These are phyloP conservation scores for Fusarium sp. DNA, from an alignment of 2,329 filamentous ascomycete species.

Conservation along the genomic window DNA sequence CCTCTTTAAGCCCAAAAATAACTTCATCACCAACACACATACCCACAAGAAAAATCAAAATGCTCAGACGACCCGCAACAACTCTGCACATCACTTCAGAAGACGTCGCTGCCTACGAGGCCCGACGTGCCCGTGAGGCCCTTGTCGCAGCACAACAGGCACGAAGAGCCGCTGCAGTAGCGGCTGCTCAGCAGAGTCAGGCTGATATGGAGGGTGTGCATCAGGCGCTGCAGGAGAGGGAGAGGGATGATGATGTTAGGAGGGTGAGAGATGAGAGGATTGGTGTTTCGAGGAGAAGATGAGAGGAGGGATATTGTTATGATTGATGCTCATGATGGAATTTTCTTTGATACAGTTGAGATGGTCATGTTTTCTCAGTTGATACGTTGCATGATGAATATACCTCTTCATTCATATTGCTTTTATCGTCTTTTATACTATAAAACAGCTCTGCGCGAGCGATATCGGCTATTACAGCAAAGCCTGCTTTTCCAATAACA, in stretches of 20 bases:
- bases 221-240: conserved; percentile 42
- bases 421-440: conserved; percentile 24
- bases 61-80: conserved; percentile 77
- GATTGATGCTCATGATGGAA: background rate
- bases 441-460: conserved; percentile 35
- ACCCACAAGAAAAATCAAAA: conserved; percentile 45
- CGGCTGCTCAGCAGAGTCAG: conserved; percentile 36
- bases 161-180: conserved; percentile 42
- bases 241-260: conserved; percentile 46
- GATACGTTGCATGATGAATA: background rate
- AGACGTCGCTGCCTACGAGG: conserved; percentile 78
- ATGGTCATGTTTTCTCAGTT: background rate
- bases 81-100: conserved; percentile 76
- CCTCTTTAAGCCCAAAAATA: background rate
- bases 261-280: conserved; percentile 56
- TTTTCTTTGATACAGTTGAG: too few relatives aligned
- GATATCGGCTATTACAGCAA: conserved; percentile 18
- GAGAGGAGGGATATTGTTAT: background rate
- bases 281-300: conserved; percentile 48
- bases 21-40: background rate
- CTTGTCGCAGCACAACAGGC: conserved; percentile 52
- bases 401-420: conserved; percentile 23
- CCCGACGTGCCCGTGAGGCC: conserved; percentile 64
- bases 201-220: conserved; percentile 49
- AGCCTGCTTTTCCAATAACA: conserved; percentile 11